Percentiles rank a stretch among this genome's conserved stretches.
These are phyloP conservation scores for Porpolomopsis calyptriformis DNA, from an alignment of 768 basidiomycete species.

Conservation along the genomic window DNA sequence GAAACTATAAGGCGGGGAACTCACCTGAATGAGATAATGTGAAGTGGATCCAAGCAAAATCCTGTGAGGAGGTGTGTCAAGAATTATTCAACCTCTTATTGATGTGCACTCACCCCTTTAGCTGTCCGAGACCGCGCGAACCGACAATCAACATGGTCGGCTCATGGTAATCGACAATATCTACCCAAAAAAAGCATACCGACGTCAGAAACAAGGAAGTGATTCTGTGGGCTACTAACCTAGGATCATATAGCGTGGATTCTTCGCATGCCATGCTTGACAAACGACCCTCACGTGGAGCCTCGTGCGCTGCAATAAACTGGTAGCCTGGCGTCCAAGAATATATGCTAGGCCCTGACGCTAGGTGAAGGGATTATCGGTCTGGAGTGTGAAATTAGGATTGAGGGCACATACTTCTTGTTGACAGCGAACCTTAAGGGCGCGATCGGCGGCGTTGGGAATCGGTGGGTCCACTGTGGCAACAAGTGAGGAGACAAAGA, in stretches of 20 bases:
- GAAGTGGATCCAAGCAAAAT: constrained; percentile 92
- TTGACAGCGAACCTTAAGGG: constrained; percentile 74
- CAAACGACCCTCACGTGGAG: constrained; percentile 81
- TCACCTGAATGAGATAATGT: constrained; percentile 81
- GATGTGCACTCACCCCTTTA: constrained; percentile 63
- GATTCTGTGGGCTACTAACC: constrained; percentile 31
- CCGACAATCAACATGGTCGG: constrained; percentile 93
- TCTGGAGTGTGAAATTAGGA: background rate
- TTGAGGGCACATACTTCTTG: constrained; percentile 57
- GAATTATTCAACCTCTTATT: background rate
- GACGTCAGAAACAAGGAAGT: too few species aligned
- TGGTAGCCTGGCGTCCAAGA: constrained; percentile 80
- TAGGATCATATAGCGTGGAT: constrained; percentile 78
- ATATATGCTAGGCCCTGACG: constrained; percentile 85
- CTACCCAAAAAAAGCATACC: constrained; percentile 20
- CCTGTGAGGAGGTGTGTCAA: constrained; percentile 26
- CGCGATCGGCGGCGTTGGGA: constrained; percentile 64
- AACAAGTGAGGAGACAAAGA: constrained; percentile 7
- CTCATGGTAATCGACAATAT: constrained; percentile 78
- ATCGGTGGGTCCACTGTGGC: constrained; percentile 52
- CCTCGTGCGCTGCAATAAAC: constrained; percentile 81
- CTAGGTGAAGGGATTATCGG: constrained; percentile 26
- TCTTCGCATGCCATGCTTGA: constrained; percentile 98
- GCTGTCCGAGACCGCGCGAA: constrained; percentile 77
- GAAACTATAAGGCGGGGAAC: constrained; percentile 7